These are phyloP conservation scores for Cladorrhinum samala DNA, from an alignment of 495 filamentous ascomycete species.

Conservation along the genomic window DNA sequence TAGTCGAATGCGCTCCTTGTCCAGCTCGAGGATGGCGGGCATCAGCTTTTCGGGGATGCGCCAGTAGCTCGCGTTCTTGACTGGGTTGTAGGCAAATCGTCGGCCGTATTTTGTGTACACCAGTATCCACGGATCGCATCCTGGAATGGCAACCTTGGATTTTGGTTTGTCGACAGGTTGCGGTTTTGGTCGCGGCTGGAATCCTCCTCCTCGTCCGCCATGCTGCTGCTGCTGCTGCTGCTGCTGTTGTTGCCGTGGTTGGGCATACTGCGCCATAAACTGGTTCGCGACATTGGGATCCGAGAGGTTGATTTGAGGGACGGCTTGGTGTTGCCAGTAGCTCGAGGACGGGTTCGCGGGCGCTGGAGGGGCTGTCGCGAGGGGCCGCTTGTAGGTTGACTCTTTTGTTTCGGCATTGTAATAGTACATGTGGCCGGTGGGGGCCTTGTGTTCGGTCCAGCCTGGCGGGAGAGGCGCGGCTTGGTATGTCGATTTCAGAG, in stretches of 20 bases:
- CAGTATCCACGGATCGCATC: conserved; percentile 82
- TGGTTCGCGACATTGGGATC: conserved; percentile 40
- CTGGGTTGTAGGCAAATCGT: conserved; percentile 79
- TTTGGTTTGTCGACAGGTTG: conserved; percentile 75
- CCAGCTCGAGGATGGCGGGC: conserved; percentile 71
- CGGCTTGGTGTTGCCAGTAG: conserved; percentile 40
- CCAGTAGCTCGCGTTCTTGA: conserved; percentile 87
- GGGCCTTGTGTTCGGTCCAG: conserved; percentile 91
- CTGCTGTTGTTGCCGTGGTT: conserved; percentile 15
- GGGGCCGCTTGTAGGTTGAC: conserved; percentile 78
- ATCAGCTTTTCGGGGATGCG: conserved; percentile 78
- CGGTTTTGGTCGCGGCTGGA: conserved; percentile 47
- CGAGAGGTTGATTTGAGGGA: conserved; percentile 40
- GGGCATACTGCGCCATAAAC: conserved; percentile 42
- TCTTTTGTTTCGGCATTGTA: conserved; percentile 80
- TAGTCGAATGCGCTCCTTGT: conserved; percentile 47
- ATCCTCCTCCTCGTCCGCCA: conserved; percentile 43
- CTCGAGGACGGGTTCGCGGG: conserved; percentile 13
- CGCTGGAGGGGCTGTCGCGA: conserved; percentile 27
- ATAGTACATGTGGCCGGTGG: conserved; percentile 82
- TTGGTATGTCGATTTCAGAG: conserved; percentile 57
- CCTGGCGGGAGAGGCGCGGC: conserved; percentile 64
- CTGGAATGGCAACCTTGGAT: conserved; percentile 70
- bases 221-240: conserved; percentile 25
- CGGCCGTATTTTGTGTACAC: conserved; percentile 85